Percentiles rank a stretch among this genome's conserved stretches.
Evolutionary conservation across 108 stramenopile genomes (phyloP).

Genomic region (Nitzschia sp.): DNA sequence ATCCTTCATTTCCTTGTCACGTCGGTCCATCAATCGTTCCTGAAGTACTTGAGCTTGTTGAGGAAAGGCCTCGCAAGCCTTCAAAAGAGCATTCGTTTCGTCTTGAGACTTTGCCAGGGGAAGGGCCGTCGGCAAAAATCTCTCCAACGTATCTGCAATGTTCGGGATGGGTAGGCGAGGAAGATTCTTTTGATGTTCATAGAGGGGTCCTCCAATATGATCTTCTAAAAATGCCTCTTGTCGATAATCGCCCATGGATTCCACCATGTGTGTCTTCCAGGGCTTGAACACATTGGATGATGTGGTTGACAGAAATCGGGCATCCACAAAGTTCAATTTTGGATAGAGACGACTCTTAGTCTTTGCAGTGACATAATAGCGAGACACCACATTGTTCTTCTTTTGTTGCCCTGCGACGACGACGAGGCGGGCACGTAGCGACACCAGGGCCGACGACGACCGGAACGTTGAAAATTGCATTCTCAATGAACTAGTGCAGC

Average conservation of each 20-base stretch:
- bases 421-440: no score
- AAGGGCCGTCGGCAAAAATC: conserved; percentile 69
- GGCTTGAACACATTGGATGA: conserved; percentile 38
- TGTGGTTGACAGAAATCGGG: no score
- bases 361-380: no score
- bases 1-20: conserved; percentile 51
- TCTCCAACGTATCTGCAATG: conserved; percentile 64
- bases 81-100: conserved; percentile 51
- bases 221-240: conserved; percentile 69
- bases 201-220: conserved; percentile 58
- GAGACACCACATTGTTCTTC: no score
- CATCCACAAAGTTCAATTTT: no score
- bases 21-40: conserved; percentile 55
- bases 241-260: conserved; percentile 76
- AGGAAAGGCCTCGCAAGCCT: conserved; percentile 60
- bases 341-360: no score
- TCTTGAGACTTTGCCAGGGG: conserved; percentile 62
- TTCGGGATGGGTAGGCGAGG: conserved; percentile 75
- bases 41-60: conserved; percentile 62
- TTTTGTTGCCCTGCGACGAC: no score
- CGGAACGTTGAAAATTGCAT: no score
- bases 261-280: conserved; percentile 63
- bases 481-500: no score
- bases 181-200: conserved; percentile 56
- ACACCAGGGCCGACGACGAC: no score